Percentiles rank a stretch among this genome's conserved stretches.
Conservation (phyloP, 495 filamentous ascomycete species). For the Hypoxylon fuscum region DNA sequence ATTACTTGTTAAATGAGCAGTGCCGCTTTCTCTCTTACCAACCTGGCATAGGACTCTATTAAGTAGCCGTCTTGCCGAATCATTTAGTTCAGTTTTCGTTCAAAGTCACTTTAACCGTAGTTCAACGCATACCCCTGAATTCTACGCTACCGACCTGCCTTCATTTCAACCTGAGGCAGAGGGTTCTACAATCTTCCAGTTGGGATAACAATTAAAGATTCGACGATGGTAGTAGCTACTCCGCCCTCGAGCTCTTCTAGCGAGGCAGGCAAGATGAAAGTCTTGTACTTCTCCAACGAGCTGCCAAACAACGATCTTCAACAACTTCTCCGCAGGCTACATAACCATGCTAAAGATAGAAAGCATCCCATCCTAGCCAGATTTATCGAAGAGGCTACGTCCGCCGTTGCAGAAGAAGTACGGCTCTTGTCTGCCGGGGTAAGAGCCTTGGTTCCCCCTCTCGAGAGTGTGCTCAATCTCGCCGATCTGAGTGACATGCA, state of each 20-base stretch:
- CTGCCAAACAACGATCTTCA: conserved; percentile 47
- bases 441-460: conserved; percentile 46
- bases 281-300: conserved; percentile 54
- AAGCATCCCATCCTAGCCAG: conserved; percentile 42
- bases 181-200: background rate
- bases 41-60: background rate
- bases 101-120: background rate
- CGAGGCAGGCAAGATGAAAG: conserved; percentile 38
- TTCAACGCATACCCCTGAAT: background rate
- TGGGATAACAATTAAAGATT: background rate
- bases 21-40: background rate
- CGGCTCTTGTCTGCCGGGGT: conserved; percentile 11
- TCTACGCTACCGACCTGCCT: background rate
- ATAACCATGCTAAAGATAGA: conserved; percentile 52
- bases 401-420: conserved; percentile 50
- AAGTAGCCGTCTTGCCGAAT: background rate
- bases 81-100: background rate
- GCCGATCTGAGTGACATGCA: conserved; percentile 45
- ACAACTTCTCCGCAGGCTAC: conserved; percentile 52
- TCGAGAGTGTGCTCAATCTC: conserved; percentile 49
- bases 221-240: background rate
- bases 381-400: conserved; percentile 51
- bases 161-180: background rate
- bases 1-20: background rate
- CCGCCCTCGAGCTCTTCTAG: background rate